Evolutionary conservation across 441 rosid genomes (phyloP), one percentile per base, ranked within the genome.

Genomic region (Adansonia grandidieri): DNA sequence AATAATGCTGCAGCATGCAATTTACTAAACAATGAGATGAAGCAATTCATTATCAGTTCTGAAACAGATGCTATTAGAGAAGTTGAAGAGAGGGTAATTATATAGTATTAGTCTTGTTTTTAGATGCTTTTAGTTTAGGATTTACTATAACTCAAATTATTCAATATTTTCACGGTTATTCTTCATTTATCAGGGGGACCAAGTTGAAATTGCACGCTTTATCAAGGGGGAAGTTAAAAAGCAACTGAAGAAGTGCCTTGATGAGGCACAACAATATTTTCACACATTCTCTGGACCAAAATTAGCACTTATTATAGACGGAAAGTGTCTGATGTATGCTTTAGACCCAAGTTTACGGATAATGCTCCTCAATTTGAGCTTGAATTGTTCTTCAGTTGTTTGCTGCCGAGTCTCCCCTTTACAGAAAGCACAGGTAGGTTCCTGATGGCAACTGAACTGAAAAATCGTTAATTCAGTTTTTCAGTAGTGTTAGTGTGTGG

Each of bases 361-460:
- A 54, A 91, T 88, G 86, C 88, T 97, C 57, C 97, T 97, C 84
- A 95, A 88, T 85, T 84, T 97, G 88, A 93, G 99, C 89, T 84
- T 97, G 92, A 95, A 93, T 83, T 97, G 99, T 82, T 87, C 86
- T 80, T 93, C 98, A 51, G 99, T 97, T 79, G 97, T 95, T 83
- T 97, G 99, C 87, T 97, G 99, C 80, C 97, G 99, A 64, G 99
- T 97, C 84, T 97, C 98, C 80, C 99, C 99, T 53, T 84, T 97
- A 74, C 99, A 95, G 87, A 97, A 97, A 87, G 98, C 99, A 37
- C 99, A 97, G 98, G 99, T 97, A 80, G 56, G 71, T 75, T 76
- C 67, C 42, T 66, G 50, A 61, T 51, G 62, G 70, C 9, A 37
- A 40, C 69, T 65, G 9, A 5, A 62, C 53, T 68, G 3, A 57